A percentile compares a stretch with the other conserved stretches of the same genome.
Conservation (phyloP, 2,329 filamentous ascomycete species). For the Penicillium sp. region DNA sequence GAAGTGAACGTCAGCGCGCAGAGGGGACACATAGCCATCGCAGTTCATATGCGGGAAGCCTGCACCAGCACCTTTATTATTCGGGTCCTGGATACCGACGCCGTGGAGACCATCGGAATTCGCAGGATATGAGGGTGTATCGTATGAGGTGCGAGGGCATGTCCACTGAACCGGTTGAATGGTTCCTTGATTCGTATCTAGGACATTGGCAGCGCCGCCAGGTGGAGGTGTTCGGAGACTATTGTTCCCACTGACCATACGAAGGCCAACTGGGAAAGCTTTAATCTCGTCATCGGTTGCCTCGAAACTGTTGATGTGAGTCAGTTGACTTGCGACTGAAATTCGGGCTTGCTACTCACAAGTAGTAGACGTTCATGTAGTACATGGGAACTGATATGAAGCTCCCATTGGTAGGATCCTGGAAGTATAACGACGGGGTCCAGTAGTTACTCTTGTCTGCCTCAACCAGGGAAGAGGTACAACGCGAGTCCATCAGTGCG, state of each 20-base stretch:
- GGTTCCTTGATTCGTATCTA: slow-evolving; percentile 10
- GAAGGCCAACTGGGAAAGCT: slow-evolving; percentile 65
- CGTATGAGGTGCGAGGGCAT: slow-evolving; percentile 9
- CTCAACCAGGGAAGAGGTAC: slow-evolving; percentile 64
- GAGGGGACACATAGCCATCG: slow-evolving; percentile 11
- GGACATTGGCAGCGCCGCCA: slow-evolving; percentile 46
- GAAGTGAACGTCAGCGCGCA: slow-evolving; percentile 16
- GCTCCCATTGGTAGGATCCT: slow-evolving; percentile 53
- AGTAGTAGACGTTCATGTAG: slow-evolving; percentile 64
- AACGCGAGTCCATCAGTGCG: slow-evolving; percentile 57
- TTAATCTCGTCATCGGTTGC: slow-evolving; percentile 59
- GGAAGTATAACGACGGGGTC: slow-evolving; percentile 66
- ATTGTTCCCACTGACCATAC: slow-evolving; percentile 63
- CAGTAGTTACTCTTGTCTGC: slow-evolving; percentile 72
- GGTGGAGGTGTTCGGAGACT: slow-evolving; percentile 30
- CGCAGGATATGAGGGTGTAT: slow-evolving; percentile 10
- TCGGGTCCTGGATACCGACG: slow-evolving; percentile 15
- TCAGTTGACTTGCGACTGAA: slow-evolving; percentile 7
- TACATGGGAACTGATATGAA: slow-evolving; percentile 57
- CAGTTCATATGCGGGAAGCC: slow-evolving; percentile 20
- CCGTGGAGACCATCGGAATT: slow-evolving; percentile 13
- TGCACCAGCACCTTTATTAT: slow-evolving; percentile 10
- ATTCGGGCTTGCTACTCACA: slow-evolving; percentile 41
- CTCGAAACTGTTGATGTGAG: slow-evolving; percentile 7
- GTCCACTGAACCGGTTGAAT: slow-evolving; percentile 19